Evolutionary conservation across 176 grass and related monocot species (phyloP), one percentile per base, ranked within the genome.

Genomic region (Saccharum spontaneum): DNA sequence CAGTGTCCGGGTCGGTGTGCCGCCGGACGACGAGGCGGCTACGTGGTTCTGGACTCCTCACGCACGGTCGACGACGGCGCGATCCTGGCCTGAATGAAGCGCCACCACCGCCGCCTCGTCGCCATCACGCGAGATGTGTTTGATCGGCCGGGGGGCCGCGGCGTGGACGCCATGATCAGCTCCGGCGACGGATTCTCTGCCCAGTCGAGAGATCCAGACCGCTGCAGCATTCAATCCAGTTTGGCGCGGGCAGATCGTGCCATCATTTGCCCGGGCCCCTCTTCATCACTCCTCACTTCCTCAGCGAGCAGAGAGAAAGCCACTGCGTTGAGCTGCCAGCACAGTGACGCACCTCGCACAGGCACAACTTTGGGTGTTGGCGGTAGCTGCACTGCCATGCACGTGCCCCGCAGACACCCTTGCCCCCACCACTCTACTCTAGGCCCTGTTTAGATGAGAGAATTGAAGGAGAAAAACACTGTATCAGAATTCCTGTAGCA

Each of bases 241-340:
- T 83, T 37, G 48, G 62, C 76, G 62, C 14, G 12, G 77, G 81
- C 85, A 73, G 43, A 67, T 72, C 73, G n/a, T 33, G 79, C 84
- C 83, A 63, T 79, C 69, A 48, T 69, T 61, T 30, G 67, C 70
- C 13, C 34, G 0, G 9, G 10, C 10, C 14, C 23, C 45, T 52
- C 40, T 15, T 3, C 67, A n/a, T 40, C 67, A 41, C n/a, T 48
- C 13, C 3, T 49, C 71, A 31, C 23, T 28, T 3, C 22, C 22
- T 34, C 44, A 50, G 5, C 49, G 31, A 16, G 13, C 0, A 65
- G 31, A 18, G 36, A 62, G 18, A 46, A 36, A 36, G 22, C 10
- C 44, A 45, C 44, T 45, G 44, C 44, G 10, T 48, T 16, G 14
- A 61, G 80, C 7, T 45, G 76, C 9, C 10, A 49, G 14, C 63